A percentile compares a stretch with the other conserved stretches of the same genome.
Evolutionary conservation across 2,329 filamentous ascomycete genomes (phyloP).

Genomic region (Fusarium incarnatum): DNA sequence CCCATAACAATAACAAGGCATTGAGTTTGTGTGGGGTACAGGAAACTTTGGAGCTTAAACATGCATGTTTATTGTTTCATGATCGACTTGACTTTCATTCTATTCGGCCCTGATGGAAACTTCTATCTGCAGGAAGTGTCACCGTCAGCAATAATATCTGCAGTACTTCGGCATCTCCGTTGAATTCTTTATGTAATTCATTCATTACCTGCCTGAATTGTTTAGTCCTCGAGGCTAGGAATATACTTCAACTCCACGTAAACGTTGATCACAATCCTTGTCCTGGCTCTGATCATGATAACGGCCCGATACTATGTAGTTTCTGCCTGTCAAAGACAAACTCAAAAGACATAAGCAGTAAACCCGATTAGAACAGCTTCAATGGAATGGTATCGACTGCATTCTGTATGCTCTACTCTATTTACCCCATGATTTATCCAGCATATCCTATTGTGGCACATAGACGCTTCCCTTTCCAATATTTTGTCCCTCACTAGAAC

Average conservation of each 20-base stretch:
- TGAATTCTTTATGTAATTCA: constrained; percentile 7
- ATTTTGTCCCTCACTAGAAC: constrained; percentile 19
- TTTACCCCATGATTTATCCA: neutral
- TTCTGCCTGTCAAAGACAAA: neutral
- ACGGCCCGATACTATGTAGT: neutral
- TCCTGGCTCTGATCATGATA: constrained; percentile 25
- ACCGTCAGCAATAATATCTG: neutral
- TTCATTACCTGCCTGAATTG: constrained; percentile 16
- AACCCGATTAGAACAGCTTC: neutral
- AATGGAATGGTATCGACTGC: too few relatives aligned
- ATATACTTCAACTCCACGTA: neutral
- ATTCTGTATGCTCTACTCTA: neutral
- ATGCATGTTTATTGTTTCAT: neutral
- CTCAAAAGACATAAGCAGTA: neutral
- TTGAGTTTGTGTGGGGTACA: neutral
- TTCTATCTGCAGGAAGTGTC: neutral
- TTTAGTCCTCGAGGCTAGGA: neutral
- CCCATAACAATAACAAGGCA: neutral
- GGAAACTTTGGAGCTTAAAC: neutral
- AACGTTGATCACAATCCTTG: constrained; percentile 14
- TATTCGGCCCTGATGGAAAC: neutral
- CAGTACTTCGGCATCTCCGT: neutral
- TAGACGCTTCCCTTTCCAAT: constrained; percentile 47
- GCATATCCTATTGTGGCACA: constrained; percentile 34
- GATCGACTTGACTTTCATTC: neutral